Evolutionary conservation across 345 rosid genomes (phyloP).

Genomic region (Turnera subulata): DNA sequence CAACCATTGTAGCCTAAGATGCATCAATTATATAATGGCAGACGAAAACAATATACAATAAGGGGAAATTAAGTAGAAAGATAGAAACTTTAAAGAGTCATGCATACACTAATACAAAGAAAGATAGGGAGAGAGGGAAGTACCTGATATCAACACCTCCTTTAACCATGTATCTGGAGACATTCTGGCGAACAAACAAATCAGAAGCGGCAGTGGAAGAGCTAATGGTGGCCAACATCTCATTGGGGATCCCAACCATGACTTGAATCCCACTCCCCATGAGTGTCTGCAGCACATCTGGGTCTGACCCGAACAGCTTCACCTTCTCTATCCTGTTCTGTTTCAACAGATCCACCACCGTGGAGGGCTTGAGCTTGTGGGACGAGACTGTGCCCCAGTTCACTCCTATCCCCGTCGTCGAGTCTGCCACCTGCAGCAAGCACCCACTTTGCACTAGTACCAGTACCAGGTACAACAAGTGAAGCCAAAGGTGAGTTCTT

Average conservation of each 20-base stretch:
- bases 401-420: conserved; percentile 78
- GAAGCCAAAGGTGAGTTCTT: no score
- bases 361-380: conserved; percentile 68
- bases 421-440: conserved; percentile 37
- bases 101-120: no score
- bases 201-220: conserved; percentile 59
- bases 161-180: conserved; percentile 67
- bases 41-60: no score
- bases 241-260: conserved; percentile 91
- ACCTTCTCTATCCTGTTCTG: conserved; percentile 69
- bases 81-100: background rate
- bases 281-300: conserved; percentile 50
- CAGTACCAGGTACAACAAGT: no score
- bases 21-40: no score
- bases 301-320: conserved; percentile 85
- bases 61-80: background rate
- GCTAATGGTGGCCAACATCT: conserved; percentile 48
- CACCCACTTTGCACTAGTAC: no score
- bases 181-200: conserved; percentile 74
- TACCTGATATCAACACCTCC: conserved; percentile 84
- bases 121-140: background rate
- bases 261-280: conserved; percentile 83
- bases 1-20: no score
- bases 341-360: conserved; percentile 89
- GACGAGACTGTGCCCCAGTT: conserved; percentile 87